These are phyloP conservation scores for Trametes cingulata DNA, from an alignment of 768 basidiomycete species.

Conservation along the genomic window DNA sequence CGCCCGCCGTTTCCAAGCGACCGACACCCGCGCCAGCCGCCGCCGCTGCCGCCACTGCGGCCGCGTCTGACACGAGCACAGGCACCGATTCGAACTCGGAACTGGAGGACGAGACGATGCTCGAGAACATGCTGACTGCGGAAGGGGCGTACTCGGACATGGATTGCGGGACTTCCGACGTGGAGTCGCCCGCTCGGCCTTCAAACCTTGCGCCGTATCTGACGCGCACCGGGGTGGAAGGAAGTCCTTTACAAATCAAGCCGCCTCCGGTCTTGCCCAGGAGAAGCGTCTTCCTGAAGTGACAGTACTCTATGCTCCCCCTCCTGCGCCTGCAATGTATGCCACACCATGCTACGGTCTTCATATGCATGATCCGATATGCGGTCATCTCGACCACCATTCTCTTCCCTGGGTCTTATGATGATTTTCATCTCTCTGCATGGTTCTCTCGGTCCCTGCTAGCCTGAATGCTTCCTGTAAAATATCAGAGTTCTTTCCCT, in stretches of 20 bases:
- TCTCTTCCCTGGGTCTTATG: not conserved
- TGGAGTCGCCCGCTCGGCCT: conserved; percentile 1
- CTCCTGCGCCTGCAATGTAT: not conserved
- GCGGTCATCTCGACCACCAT: not conserved
- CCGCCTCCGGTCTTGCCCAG: not conserved
- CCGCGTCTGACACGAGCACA: not conserved
- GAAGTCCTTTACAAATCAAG: not conserved
- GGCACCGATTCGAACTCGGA: conserved; percentile 3
- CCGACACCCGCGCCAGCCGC: not conserved
- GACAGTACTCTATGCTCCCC: not conserved
- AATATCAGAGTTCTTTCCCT: no score
- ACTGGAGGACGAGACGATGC: conserved; percentile 20
- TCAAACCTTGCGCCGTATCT: conserved; percentile 1
- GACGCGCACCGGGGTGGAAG: not conserved
- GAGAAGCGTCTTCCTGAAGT: not conserved
- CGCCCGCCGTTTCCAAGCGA: conserved; percentile 8
- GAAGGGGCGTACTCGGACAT: conserved; percentile 18
- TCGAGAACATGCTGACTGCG: conserved; percentile 23
- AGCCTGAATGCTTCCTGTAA: no score
- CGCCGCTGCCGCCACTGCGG: not conserved
- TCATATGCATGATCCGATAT: not conserved
- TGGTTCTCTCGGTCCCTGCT: not conserved
- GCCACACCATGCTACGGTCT: not conserved
- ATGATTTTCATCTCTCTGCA: not conserved
- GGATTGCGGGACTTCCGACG: conserved; percentile 19